phyloP scores from a whole-genome alignment of 345 rosid genomes.

The Pseudoturritis turrita region DNA sequence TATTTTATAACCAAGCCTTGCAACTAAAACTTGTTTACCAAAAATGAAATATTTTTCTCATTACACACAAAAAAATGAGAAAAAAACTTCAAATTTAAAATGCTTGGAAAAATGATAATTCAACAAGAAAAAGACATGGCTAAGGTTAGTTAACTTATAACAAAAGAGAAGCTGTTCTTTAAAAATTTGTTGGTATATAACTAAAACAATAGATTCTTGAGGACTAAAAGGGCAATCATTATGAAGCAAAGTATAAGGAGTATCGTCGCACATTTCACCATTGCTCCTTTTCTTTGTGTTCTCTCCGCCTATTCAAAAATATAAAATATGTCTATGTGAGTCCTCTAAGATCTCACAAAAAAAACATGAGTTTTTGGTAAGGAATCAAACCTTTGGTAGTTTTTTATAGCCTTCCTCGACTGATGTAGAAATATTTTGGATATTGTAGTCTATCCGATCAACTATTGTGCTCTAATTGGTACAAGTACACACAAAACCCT shows the following conservation, averaged over 20 bases:
- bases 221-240: conserved; percentile 77
- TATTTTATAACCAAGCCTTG: too few species aligned
- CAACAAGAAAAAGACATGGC: too few species aligned
- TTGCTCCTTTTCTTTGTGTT: conserved; percentile 79
- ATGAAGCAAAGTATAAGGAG: conserved; percentile 78
- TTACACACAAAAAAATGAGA: too few species aligned
- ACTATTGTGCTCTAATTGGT: conserved; percentile 86
- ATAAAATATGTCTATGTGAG: not conserved
- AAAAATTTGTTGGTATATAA: not conserved
- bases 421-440: conserved; percentile 72
- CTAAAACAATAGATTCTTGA: conserved; percentile 65
- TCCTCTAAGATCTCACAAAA: not conserved
- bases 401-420: conserved; percentile 81
- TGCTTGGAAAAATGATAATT: not conserved
- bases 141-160: not conserved
- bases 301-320: conserved; percentile 63
- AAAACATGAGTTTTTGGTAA: not conserved
- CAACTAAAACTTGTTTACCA: too few species aligned
- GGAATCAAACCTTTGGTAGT: conserved; percentile 58
- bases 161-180: not conserved
- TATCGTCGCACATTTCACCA: conserved; percentile 85
- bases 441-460: conserved; percentile 84
- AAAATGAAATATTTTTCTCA: too few species aligned
- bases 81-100: not conserved
- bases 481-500: not conserved